Evolutionary conservation across 202 grass and related monocot species (phyloP).

Genomic region (Setaria italica): DNA sequence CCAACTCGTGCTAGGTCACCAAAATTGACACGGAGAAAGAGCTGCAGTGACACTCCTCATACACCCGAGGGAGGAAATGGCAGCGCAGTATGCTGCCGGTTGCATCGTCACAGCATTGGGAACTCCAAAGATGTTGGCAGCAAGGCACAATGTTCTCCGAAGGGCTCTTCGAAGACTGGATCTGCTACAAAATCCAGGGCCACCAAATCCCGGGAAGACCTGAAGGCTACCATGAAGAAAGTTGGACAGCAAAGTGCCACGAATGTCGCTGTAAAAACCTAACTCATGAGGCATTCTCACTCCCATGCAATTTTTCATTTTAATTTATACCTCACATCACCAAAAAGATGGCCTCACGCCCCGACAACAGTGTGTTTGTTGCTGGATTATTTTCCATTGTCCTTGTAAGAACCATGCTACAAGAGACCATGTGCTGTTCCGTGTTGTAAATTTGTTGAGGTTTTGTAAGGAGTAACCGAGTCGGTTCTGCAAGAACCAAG

Average conservation of each 20-base stretch:
- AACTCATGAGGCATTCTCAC: conserved; percentile 42
- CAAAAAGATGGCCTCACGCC: conserved; percentile 46
- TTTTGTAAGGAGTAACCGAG: conserved; percentile 49
- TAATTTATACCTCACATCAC: conserved; percentile 65
- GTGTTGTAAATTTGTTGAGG: conserved; percentile 51
- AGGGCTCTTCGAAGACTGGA: conserved; percentile 47
- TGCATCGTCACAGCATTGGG: conserved; percentile 76
- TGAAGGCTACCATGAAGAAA: conserved; percentile 43
- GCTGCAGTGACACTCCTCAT: conserved; percentile 69
- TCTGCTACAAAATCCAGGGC: conserved; percentile 52
- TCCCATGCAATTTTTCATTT: conserved; percentile 58
- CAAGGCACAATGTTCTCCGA: conserved; percentile 57
- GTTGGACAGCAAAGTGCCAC: conserved; percentile 26
- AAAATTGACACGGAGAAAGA: conserved; percentile 84
- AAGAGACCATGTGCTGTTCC: conserved; percentile 34
- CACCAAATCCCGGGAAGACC: conserved; percentile 49
- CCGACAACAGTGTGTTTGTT: conserved; percentile 52
- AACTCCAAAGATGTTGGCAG: conserved; percentile 55
- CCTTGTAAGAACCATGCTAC: conserved; percentile 53
- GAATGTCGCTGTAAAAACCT: conserved; percentile 68
- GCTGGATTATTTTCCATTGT: conserved; percentile 58
- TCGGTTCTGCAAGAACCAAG: conserved; percentile 49
- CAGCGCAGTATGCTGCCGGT: conserved; percentile 57
- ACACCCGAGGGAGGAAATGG: conserved; percentile 54
- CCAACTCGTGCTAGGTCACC: conserved; percentile 92